Base-by-base conservation (phyloP, 352 stramenopile species). In the Phytophthora tentaculata region DNA sequence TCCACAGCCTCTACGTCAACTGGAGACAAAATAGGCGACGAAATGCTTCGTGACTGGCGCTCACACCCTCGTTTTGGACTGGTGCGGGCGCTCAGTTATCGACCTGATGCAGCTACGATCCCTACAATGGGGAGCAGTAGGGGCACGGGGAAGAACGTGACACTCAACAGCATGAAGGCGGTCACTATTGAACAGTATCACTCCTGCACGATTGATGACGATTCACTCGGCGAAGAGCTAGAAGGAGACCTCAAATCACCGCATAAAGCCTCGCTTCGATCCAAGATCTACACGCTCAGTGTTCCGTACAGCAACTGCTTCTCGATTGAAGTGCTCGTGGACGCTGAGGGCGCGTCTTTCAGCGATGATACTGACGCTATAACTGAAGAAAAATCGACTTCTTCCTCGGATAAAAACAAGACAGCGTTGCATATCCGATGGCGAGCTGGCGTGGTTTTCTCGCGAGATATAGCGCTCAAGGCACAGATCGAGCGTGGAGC, bases 221-320 rank as follows among this genome's bases (percentile, higher is more conserved):
- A 70, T 5, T 24, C 17, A 2, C 16, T 56, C 32, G 55, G 61
- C 19, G 72, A 76, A 10, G 50, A 48, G 39, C 19, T 13, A 7
- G 19, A 59, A 22, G 43, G 48, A 50, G 32, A 47, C n/a, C 73
- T 73, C 29, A 54, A 59, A 23, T 43, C 39, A 24, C 61, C 77
- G 44, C 72, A 78, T 7, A 85, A 80, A 47, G 73, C 68, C 12
- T 65, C 67, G 17, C 77, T 89, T 54, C 79, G 76, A 7, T 81
- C 68, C 49, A 91, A 91, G 73, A 72, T 88, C 13, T 91, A 85
- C 67, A 85, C 77, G 7, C 76, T 89, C 39, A 86, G 81, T 45
- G 81, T 88, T 23, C 83, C 81, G 0, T 83, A 80, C 49, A 89
- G 79, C 69, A 89, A 91, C 56, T 84, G 77, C 43, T 88, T 88